Evolutionary conservation across 805 yeast genomes (phyloP).

Genomic region (Candida anglica): DNA sequence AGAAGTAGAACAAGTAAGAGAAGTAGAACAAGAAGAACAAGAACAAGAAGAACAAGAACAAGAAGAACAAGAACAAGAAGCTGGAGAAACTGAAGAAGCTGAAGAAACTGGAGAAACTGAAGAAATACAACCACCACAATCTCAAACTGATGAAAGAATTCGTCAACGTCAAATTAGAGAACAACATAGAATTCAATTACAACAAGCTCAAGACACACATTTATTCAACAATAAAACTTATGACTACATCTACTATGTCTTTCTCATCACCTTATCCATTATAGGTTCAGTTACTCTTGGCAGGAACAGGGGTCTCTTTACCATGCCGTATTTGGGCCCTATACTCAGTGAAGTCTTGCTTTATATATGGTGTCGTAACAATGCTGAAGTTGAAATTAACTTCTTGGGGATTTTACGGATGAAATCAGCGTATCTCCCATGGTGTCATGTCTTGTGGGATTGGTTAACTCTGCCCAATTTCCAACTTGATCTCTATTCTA

Average conservation of each 20-base stretch:
- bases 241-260: constrained; percentile 28
- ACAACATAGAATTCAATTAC: no score
- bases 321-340: constrained; percentile 18
- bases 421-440: constrained; percentile 18
- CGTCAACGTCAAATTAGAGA: no score
- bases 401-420: constrained; percentile 19
- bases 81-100: no score
- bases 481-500: constrained; percentile 4
- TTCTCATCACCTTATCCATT: constrained; percentile 21
- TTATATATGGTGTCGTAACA: constrained; percentile 25
- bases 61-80: constrained; percentile 9
- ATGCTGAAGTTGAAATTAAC: constrained; percentile 19
- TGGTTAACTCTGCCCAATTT: constrained; percentile 4
- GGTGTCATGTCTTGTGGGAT: constrained; percentile 8
- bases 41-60: constrained; percentile 14
- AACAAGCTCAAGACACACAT: no score
- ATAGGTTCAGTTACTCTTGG: constrained; percentile 14
- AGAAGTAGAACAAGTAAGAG: no score
- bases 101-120: no score
- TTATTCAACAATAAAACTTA: constrained; percentile 14
- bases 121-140: neutral
- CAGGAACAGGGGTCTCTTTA: constrained; percentile 10
- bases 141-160: neutral
- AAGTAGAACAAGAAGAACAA: constrained; percentile 7
- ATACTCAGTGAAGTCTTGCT: constrained; percentile 20